phyloP scores from a whole-genome alignment of 2,329 filamentous ascomycete species.

The Epichloe brachyelytri region DNA sequence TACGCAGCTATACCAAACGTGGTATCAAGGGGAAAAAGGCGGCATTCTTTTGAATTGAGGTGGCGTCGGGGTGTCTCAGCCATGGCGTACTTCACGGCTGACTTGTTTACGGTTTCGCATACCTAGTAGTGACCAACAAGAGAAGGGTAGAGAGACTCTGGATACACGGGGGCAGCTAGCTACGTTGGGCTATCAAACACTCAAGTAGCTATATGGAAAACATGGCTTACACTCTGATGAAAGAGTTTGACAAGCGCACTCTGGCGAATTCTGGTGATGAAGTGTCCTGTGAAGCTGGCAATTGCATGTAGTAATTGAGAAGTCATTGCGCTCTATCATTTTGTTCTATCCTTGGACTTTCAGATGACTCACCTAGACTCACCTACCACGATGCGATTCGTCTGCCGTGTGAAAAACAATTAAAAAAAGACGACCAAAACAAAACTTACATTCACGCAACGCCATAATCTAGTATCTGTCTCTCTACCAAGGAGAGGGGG shows the following conservation, averaged over 20 bases:
- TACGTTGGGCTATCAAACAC: neutral
- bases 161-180: constrained; percentile 6
- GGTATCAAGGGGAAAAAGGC: neutral
- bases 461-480: too few species aligned
- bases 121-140: constrained; percentile 1
- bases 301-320: too few species aligned
- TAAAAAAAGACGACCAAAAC: too few species aligned
- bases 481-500: neutral
- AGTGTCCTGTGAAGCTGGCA: too few species aligned
- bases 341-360: neutral
- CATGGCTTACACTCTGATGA: constrained; percentile 2
- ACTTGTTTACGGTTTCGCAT: neutral
- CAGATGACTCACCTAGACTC: too few species aligned
- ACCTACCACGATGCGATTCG: too few species aligned
- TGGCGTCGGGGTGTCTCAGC: constrained; percentile 4
- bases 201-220: neutral
- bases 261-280: too few species aligned
- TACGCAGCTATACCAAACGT: neutral
- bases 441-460: too few species aligned
- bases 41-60: neutral
- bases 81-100: neutral
- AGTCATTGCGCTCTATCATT: neutral
- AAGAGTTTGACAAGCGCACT: neutral
- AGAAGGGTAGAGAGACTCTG: constrained; percentile 7
- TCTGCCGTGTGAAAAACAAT: too few species aligned